These are phyloP conservation scores for Dothistroma septosporum DNA, from an alignment of 2,329 filamentous ascomycete genomes.

Conservation along the genomic window DNA sequence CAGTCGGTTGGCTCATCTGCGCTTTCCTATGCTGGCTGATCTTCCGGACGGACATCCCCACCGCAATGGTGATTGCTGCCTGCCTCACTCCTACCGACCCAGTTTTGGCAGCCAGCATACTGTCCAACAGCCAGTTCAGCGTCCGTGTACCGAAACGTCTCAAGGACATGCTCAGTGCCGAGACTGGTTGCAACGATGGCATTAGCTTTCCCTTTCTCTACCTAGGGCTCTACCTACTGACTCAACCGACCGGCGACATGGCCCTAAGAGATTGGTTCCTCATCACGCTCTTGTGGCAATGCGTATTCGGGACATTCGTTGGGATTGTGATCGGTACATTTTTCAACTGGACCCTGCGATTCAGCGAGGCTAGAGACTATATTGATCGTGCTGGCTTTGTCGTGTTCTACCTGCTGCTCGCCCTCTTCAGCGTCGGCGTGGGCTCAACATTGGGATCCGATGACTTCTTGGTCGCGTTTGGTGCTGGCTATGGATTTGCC, in stretches of 20 bases:
- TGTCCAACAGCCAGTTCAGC: slow-evolving; percentile 53
- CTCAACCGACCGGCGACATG: slow-evolving; percentile 35
- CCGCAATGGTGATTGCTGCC: slow-evolving; percentile 50
- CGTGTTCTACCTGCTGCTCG: slow-evolving; percentile 54
- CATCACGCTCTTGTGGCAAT: slow-evolving; percentile 55
- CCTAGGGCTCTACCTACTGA: slow-evolving; percentile 47
- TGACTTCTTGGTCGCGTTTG: slow-evolving; percentile 56
- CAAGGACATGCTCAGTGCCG: slow-evolving; percentile 50
- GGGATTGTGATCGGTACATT: slow-evolving; percentile 47
- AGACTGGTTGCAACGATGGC: slow-evolving; percentile 55
- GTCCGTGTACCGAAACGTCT: slow-evolving; percentile 49
- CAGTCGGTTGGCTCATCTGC: slow-evolving; percentile 47
- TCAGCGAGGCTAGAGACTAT: slow-evolving; percentile 44
- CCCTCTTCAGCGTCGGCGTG: slow-evolving; percentile 50
- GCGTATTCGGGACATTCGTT: slow-evolving; percentile 45
- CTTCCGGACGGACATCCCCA: slow-evolving; percentile 44
- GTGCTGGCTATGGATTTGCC: slow-evolving; percentile 53
- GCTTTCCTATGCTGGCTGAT: slow-evolving; percentile 46
- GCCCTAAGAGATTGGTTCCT: slow-evolving; percentile 52
- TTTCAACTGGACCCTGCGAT: slow-evolving; percentile 48
- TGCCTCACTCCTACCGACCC: slow-evolving; percentile 57
- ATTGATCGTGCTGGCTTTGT: slow-evolving; percentile 50
- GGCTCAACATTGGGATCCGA: slow-evolving; percentile 51
- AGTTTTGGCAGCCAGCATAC: slow-evolving; percentile 52
- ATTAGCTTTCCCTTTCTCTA: slow-evolving; percentile 56